Base-by-base conservation (phyloP, 1,284 basidiomycete species). In the Austroboletus niveus region DNA sequence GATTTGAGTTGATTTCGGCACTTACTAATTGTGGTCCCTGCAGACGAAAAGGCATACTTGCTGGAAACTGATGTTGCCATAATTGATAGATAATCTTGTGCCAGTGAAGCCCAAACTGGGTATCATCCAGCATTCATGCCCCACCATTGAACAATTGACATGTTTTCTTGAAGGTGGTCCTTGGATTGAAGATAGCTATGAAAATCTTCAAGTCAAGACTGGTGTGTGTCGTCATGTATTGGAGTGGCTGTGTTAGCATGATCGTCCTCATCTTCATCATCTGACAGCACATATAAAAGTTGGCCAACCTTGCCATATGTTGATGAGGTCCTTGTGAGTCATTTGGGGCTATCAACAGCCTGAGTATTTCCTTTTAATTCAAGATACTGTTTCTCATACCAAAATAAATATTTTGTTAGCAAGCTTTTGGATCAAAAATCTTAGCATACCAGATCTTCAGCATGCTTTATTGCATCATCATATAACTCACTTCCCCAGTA, bases 111-210 rank as follows among this genome's bases (percentile, higher is more conserved):
- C 49, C 49, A 54, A 1, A 54, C 42, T 1, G 42, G 50, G 3
- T 54, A 54, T 7, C 45, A 8, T 1, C 24, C 17, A 5, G 32
- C 4, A 17, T 56, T 55, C 0, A 48, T 3, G 0, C 54, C 64
- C 68, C 69, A 73, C 65, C 64, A 72, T 36, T 64, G 47, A 0
- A 69, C 50, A 11, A 71, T 56, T 0, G 59, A 51, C 51, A 62
- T 61, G 0, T 55, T 48, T 0, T 9, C 0, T 1, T 55, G 41
- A 0, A 63, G 53, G n/a, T 63, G 63, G 11, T 56, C 51, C 8
- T 45, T 46, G 0, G 58, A 58, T 15, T 69, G 51, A 3, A 71
- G 48, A 44, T 70, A 73, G 2, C 34, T 30, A 24, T 64, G 52
- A 47, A 70, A 72, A 9, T 66, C 64, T 0, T 51, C 5, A 0